Evolutionary conservation across 352 stramenopile species (phyloP).

Genomic region (Saprolegnia diclina): DNA sequence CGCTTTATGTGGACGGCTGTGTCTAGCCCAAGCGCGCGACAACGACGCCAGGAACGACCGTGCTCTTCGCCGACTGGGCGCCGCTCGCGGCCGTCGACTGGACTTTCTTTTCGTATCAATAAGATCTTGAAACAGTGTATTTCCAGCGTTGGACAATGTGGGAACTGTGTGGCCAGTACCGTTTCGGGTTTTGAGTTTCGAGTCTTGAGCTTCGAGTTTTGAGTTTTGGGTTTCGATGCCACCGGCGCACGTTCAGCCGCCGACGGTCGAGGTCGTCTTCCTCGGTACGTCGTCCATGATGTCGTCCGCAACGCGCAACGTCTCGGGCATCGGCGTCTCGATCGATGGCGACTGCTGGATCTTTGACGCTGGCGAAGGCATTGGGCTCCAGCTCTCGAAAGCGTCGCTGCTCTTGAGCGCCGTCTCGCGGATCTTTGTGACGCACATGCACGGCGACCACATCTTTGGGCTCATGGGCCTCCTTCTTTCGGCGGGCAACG

Average conservation of each 20-base stretch:
- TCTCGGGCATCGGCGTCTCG: conserved; percentile 22
- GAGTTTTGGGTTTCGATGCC: no score
- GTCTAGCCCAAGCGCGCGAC: not conserved
- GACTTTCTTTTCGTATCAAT: not conserved
- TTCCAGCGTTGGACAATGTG: no score
- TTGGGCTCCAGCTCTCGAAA: conserved; percentile 14
- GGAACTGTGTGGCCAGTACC: no score
- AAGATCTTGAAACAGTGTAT: not conserved
- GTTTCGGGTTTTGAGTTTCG: no score
- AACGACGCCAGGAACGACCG: not conserved
- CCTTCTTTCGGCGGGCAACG: conserved; percentile 15
- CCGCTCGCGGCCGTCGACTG: not conserved
- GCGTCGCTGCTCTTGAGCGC: conserved; percentile 12
- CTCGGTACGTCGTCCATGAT: conserved; percentile 27
- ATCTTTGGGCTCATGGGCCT: conserved; percentile 27
- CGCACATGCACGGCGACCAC: conserved; percentile 29
- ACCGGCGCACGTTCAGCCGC: conserved; percentile 5
- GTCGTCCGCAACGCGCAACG: conserved; percentile 22
- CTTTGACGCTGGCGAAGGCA: conserved; percentile 28
- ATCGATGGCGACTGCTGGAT: conserved; percentile 26
- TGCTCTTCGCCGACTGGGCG: not conserved
- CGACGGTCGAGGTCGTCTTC: conserved; percentile 24
- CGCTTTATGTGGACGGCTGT: no score
- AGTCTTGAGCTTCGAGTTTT: no score
- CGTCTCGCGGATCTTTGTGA: conserved; percentile 27